These are phyloP conservation scores for Hawksworthiomyces lignivorus DNA, from an alignment of 2,329 filamentous ascomycete species.

Conservation along the genomic window DNA sequence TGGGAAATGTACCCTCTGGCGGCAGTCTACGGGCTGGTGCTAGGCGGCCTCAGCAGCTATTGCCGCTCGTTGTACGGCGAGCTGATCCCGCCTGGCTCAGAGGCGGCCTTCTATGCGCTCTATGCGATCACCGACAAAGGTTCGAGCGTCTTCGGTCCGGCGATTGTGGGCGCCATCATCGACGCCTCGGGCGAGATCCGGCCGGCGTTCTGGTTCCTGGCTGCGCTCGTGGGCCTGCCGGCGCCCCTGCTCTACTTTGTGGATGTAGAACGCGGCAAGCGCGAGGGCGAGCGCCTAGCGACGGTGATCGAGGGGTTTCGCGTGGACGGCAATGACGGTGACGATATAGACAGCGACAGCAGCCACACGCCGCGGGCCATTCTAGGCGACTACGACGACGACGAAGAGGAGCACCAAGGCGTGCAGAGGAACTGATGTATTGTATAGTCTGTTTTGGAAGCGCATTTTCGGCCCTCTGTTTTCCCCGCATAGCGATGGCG, in stretches of 20 bases:
- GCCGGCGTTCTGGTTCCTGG: slow-evolving; percentile 88
- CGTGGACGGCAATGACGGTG: slow-evolving; percentile 2
- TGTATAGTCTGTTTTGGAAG: too few relatives aligned
- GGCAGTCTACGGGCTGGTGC: slow-evolving; percentile 83
- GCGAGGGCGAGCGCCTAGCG: slow-evolving; percentile 58
- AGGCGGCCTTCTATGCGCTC: slow-evolving; percentile 91
- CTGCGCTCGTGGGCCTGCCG: slow-evolving; percentile 73
- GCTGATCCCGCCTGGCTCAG: slow-evolving; percentile 85
- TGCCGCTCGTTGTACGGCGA: slow-evolving; percentile 90
- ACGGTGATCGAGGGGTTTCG: slow-evolving; percentile 49
- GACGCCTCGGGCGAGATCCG: slow-evolving; percentile 74
- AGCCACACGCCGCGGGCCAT: slow-evolving; percentile 28
- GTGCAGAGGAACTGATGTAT: too few relatives aligned
- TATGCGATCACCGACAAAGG: slow-evolving; percentile 98
- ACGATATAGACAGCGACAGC: slow-evolving; percentile 19
- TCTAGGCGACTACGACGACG: slow-evolving; percentile 26
- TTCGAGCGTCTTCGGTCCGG: slow-evolving; percentile 85
- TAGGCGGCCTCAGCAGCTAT: slow-evolving; percentile 87
- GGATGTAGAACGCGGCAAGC: slow-evolving; percentile 70
- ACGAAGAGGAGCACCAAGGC: slow-evolving; percentile 16
- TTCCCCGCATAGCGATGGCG: slow-evolving; percentile 8
- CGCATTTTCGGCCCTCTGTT: background rate
- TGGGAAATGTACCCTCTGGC: slow-evolving; percentile 97
- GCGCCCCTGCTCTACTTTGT: slow-evolving; percentile 80
- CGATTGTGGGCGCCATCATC: slow-evolving; percentile 88